Percentiles rank a stretch among this genome's conserved stretches.
phyloP scores from a whole-genome alignment of 2,329 filamentous ascomycete genomes.

The Talaromyces sp. region DNA sequence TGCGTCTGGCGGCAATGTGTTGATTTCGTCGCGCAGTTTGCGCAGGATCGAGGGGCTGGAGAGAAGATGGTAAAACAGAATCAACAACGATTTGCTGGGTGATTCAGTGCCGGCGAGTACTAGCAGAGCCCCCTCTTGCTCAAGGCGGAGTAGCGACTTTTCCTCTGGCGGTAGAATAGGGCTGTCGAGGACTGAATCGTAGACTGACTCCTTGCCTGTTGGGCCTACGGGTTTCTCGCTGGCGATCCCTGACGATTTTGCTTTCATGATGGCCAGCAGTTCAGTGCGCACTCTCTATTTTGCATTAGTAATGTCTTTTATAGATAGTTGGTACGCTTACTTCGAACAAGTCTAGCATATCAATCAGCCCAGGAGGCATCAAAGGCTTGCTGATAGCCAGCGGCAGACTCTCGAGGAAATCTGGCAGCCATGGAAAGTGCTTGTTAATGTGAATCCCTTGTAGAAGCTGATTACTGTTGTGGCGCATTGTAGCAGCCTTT shows the following conservation, averaged over 20 bases:
- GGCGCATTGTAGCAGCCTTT: not conserved
- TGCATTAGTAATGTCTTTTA: not conserved
- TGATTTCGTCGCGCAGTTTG: not conserved
- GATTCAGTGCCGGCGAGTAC: not conserved
- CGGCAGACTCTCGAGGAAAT: conserved; percentile 25
- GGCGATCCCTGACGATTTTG: conserved; percentile 13
- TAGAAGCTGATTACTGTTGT: not conserved
- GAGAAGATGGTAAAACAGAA: not conserved
- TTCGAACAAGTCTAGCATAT: conserved; percentile 23
- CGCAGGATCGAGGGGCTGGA: not conserved
- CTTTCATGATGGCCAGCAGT: conserved; percentile 14
- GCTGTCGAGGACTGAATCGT: conserved; percentile 27
- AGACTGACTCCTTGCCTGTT: conserved; percentile 26
- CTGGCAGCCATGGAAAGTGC: conserved; percentile 29
- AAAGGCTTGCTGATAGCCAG: conserved; percentile 21
- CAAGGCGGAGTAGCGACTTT: conserved; percentile 12
- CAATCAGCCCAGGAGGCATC: conserved; percentile 25
- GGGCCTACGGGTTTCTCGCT: conserved; percentile 7
- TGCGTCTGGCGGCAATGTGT: not conserved
- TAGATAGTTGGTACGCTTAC: not conserved
- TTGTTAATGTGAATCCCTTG: conserved; percentile 22
- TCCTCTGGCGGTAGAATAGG: conserved; percentile 25
- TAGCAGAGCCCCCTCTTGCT: not conserved
- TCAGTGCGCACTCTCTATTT: not conserved
- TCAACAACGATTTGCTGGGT: not conserved